Base-by-base conservation (phyloP, 257 asterid species). In the Haberlea rhodopensis region DNA sequence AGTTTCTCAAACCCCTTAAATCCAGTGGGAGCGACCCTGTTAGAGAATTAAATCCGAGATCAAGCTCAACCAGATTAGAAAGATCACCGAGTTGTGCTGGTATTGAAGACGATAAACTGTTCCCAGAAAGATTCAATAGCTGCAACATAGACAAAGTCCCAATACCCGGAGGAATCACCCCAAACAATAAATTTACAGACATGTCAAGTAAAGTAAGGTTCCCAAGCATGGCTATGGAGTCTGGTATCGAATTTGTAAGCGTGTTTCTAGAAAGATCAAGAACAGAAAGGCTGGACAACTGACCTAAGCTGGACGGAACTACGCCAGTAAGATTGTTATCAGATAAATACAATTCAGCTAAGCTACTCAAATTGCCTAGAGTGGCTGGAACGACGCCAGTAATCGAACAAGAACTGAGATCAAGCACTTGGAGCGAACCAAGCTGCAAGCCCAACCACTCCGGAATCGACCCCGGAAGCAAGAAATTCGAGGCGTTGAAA, bases 11-110 rank as follows among this genome's bases (percentile, higher is more conserved):
- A 3, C 87, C 81, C 52, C 81, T 72, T 69, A 89, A 76, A 56
- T 81, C 85, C 19, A 57, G 60, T 29, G 95, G 88, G 54, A 84
- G 49, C 9, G 83, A 20, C 22, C 96, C 97, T 6, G 81, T 70
- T 23, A 94, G 73, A 8, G 76, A 66, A 76, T 94, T 94, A 74
- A 65, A 79, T 58, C 95, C 87, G 48, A 94, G 84, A 82, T 94
- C 96, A 78, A 90, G 90, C 57, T 83, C 88, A 77, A 82, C 78
- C 67, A 94, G 77, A 60, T 63, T 77, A 53, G 92, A 76, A 77
- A 88, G 92, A 59, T 75, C 72, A 60, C 96, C 89, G 37, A 94
- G 80, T 67, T 88, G 90, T 62, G 90, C 66, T 1, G 97, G 99
- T 66, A 94, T 80, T 2, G 75, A 74, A 67, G 97, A 86, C 15